Base-by-base conservation (phyloP, 179 eudicot genomes). In the Amaranthus tricolor region DNA sequence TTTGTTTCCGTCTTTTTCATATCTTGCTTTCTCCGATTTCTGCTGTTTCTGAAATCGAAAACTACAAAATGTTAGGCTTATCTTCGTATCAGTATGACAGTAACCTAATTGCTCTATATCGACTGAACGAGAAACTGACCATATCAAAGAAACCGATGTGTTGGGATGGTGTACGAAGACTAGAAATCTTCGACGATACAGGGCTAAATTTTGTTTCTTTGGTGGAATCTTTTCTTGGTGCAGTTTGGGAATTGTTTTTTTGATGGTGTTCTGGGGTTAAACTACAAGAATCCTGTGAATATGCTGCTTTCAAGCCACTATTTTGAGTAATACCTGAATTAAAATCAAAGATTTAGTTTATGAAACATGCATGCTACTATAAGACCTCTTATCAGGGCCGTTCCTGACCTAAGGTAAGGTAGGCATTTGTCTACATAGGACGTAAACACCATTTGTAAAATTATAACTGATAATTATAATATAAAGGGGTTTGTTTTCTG, bases 81-180 rank as follows among this genome's bases (percentile, higher is more conserved):
- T 31, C 3, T 31, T 31, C 2, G 40, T 31, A 4, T 31, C 40
- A 31, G 40, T 24, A 24, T 0, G 31, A 24, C 31, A 24, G 31
- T 31, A 31, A 2, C 40, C 3, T 31, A 31, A 31, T 31, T 31
- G 21, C 20, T 3, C 53, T 47, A n/a, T 63, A 21, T 20, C 10
- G 52, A 50, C 59, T 11, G 13, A 53, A 68, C 52, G 58, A 24
- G 40, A 20, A 20, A 73, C 81, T 56, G 20, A 81, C 81, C 78
- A 74, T 69, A 62, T 81, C 84, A 77, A 77, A 81, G 78, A 69
- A 77, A 20, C 74, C 78, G 7, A 81, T 62, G 17, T 77, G 74
- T 72, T 73, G 68, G 55, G 84, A 77, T 62, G 82, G 84, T 49
- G 69, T 19, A 24, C 75, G 81, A 14, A 77, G 84, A 44, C 75